A percentile compares a stretch with the other conserved stretches of the same genome.
These are phyloP conservation scores for Aspergillus ellipticus DNA, from an alignment of 495 filamentous ascomycete genomes.

Conservation along the genomic window DNA sequence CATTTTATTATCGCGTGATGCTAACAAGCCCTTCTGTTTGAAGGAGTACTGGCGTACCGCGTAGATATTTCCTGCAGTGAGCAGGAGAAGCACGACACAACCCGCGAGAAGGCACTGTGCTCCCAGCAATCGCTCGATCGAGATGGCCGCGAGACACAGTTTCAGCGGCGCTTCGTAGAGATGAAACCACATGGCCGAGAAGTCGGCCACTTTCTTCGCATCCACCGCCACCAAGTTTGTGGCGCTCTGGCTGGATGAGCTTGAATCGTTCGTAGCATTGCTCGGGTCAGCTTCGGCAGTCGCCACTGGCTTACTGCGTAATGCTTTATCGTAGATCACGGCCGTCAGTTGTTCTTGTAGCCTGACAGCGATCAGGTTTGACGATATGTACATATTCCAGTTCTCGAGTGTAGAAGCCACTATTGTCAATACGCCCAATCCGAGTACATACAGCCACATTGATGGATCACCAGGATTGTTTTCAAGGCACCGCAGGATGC, in stretches of 20 bases:
- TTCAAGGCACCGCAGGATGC: not conserved
- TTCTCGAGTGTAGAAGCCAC: not conserved
- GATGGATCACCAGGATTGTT: not conserved
- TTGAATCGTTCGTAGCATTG: not conserved
- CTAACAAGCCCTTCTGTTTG: conserved; percentile 63
- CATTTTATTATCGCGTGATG: conserved; percentile 66
- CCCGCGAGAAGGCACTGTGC: conserved; percentile 59
- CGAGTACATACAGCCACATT: not conserved
- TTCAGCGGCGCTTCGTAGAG: conserved; percentile 42
- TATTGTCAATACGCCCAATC: not conserved
- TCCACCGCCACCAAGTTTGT: conserved; percentile 70
- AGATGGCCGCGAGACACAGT: conserved; percentile 54
- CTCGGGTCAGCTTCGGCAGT: not conserved
- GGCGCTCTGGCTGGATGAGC: conserved; percentile 47
- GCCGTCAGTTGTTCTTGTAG: not conserved
- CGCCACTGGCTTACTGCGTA: not conserved
- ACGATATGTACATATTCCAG: not conserved
- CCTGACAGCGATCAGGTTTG: not conserved
- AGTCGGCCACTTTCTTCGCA: conserved; percentile 58
- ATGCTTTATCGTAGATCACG: not conserved
- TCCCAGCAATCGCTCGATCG: conserved; percentile 59
- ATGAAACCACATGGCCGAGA: conserved; percentile 51
- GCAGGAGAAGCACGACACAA: conserved; percentile 51
- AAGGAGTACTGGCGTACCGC: conserved; percentile 56
- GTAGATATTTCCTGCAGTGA: conserved; percentile 59